Base-by-base conservation (phyloP, 2,329 filamentous ascomycete genomes). In the Pseudocercospora eumusae region DNA sequence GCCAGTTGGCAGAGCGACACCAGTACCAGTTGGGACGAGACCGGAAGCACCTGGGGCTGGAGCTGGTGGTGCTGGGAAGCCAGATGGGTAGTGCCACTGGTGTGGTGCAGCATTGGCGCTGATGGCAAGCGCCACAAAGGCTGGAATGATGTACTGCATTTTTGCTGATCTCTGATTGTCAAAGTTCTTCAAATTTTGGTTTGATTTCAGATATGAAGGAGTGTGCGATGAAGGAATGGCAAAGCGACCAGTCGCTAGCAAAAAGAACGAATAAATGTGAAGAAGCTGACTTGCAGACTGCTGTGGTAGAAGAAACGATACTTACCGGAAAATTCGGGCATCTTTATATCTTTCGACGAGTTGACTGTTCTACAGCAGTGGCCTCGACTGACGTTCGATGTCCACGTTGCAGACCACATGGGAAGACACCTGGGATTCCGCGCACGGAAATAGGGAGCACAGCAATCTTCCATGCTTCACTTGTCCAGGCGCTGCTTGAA, bases 101-200 rank as follows among this genome's bases (percentile, higher is more conserved):
- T 61, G 56, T 27, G 65, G 65, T 36, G 57, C 56, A 40, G 65
- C 65, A 13, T 63, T 57, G 49, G 54, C 59, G 11, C 61, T 56
- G 28, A 67, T 57, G 36, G 61, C 63, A 25, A 67, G 33, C 49
- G 65, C 61, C 59, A 63, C 36, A 23, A 59, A 47, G 45, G 65
- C 60, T 45, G 59, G 61, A 20, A 65, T 44, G 25, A 63, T 54
- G 57, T 63, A 61, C 56, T 64, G 63, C 65, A 66, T 67, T 25
- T 49, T 63, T 27, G 31, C 8, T 45, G 59, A 33, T 10, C 23
- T 25, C 27, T 40, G 23, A 8, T 59, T 25, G 28, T 64, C 36
- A 25, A 54, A 20, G 45, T 33, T 25, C 23, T 57, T 18, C 50
- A 36, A 55, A 15, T 21, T 9, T 28, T 13, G 49, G 10, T 10